Evolutionary conservation across 768 basidiomycete genomes (phyloP), one percentile per base, ranked within the genome.

Genomic region (Xerocomus spinulosus): DNA sequence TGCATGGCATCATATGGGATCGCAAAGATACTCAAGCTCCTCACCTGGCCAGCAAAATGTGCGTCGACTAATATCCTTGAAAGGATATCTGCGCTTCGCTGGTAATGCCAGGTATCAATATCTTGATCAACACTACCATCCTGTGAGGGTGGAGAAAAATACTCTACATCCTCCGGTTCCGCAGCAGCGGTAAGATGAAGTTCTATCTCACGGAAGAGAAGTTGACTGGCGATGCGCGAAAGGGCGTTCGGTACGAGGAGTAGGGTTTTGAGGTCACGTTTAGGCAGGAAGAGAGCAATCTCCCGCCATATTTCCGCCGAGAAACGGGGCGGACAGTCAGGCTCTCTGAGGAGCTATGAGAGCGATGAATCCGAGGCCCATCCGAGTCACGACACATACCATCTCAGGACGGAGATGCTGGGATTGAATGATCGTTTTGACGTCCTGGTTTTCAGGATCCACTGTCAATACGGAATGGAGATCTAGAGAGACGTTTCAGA

Each of bases 291-390:
- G 5, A 73, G 66, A 0, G 79, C 83, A 32, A 87, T 80, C 59
- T 85, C 79, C 29, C 80, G 72, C 85, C 85, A 87, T 43, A 87
- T 78, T 66, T 87, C 85, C 6, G 71, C 70, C 4, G 84, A 85
- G 55, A 87, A 78, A 17, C 74, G 73, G 32, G 77, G 78, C 15
- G 71, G 75, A 42, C 70, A 71, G 24, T 67, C 60, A 9, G 75
- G 73, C 14, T 75, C 66, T 36, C 62, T 53, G 30, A 64, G 53
- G 40, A 64, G 61, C 67, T 65, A 52, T 33, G 20, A 41, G 33
- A 35, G 35, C 25, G 9, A 35, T 46, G 32, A 56, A 29, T 28
- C 25, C 20, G 33, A 26, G 35, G 24, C 21, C 28, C 9, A 13
- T 5, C 39, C 25, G 17, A 36, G 28, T 10, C 5, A 36, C 9